Conservation (phyloP, 805 yeast species). For the Monosporozyma solicola region DNA sequence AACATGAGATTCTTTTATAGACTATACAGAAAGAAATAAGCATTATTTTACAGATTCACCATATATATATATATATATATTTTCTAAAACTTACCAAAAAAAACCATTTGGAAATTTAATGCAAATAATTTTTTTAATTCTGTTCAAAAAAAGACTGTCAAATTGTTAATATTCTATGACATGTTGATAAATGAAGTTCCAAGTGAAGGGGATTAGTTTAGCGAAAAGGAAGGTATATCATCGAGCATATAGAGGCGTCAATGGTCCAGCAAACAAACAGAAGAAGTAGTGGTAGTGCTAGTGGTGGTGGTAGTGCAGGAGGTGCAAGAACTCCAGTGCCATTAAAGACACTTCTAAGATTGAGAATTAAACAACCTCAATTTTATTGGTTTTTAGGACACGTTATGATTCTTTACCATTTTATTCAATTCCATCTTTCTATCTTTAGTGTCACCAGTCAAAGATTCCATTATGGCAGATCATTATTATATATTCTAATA, state of each 20-base stretch:
- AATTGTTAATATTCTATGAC: neutral
- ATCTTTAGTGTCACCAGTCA: conserved; percentile 33
- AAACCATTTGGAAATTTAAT: neutral
- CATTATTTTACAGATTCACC: neutral
- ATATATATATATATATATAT: no score
- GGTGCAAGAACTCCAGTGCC: neutral
- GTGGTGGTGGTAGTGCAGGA: neutral
- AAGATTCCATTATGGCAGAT: conserved; percentile 32
- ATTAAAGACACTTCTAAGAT: conserved; percentile 14
- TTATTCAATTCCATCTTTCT: conserved; percentile 33
- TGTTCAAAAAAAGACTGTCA: neutral
- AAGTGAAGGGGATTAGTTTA: neutral
- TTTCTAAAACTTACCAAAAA: neutral
- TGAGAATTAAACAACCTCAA: conserved; percentile 40
- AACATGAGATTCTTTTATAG: conserved; percentile 83
- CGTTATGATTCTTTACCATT: conserved; percentile 38
- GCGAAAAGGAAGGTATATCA: neutral
- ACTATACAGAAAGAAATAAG: conserved; percentile 48
- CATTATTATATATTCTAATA: conserved; percentile 44
- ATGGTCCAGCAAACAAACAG: neutral
- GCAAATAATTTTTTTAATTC: no score
- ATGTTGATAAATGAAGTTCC: neutral
- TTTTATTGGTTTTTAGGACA: conserved; percentile 68
- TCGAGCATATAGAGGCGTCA: neutral
- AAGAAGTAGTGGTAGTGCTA: neutral